Evolutionary conservation across 352 stramenopile species (phyloP).

Genomic region (Saprolegnia diclina): DNA sequence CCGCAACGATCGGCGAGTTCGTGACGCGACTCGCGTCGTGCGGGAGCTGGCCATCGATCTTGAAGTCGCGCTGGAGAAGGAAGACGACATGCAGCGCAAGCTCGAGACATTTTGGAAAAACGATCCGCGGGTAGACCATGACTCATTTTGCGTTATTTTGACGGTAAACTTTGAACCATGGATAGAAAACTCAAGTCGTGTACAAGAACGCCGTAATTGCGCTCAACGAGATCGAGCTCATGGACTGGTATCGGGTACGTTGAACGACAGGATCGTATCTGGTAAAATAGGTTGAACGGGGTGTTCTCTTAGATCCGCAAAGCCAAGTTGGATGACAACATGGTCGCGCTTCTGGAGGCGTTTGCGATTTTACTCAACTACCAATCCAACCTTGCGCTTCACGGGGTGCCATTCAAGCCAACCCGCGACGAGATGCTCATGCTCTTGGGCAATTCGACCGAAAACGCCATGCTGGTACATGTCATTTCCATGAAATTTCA

Average conservation of each 20-base stretch:
- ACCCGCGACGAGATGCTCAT: slow-evolving; percentile 56
- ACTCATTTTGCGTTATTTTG: neutral
- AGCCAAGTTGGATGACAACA: slow-evolving; percentile 49
- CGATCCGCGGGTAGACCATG: slow-evolving; percentile 28
- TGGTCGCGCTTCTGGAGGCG: slow-evolving; percentile 57
- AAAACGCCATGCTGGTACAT: slow-evolving; percentile 57
- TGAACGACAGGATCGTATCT: neutral
- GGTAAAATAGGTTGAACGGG: neutral
- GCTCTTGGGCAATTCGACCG: slow-evolving; percentile 66
- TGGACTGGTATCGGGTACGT: slow-evolving; percentile 58
- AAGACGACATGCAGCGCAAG: slow-evolving; percentile 71
- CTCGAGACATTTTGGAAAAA: slow-evolving; percentile 74
- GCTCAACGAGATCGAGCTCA: slow-evolving; percentile 43
- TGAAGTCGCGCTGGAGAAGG: slow-evolving; percentile 41
- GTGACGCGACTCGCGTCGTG: slow-evolving; percentile 34
- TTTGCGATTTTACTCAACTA: slow-evolving; percentile 68
- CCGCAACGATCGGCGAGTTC: slow-evolving; percentile 37
- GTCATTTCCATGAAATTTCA: too few relatives aligned
- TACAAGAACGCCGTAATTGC: slow-evolving; percentile 60
- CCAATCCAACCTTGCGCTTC: slow-evolving; percentile 57
- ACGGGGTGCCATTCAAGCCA: slow-evolving; percentile 38
- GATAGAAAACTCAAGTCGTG: slow-evolving; percentile 42
- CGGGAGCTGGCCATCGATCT: slow-evolving; percentile 36
- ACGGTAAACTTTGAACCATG: neutral
- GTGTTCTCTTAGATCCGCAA: slow-evolving; percentile 38